Conservation (phyloP, 2,329 filamentous ascomycete genomes). For the Herpotrichia juniperi region DNA sequence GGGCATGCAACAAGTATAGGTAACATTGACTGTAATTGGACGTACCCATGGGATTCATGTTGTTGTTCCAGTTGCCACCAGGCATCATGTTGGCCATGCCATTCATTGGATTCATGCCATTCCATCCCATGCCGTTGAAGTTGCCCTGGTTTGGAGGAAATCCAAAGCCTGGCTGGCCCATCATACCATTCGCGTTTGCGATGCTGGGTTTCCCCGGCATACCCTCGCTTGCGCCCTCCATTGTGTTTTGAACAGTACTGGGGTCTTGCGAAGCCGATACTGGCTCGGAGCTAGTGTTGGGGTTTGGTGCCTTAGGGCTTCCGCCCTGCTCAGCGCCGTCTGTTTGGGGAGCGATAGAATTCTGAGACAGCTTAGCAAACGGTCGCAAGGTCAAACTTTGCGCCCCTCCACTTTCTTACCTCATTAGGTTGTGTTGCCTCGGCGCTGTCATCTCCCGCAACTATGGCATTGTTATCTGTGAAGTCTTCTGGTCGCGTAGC, state of each 20-base stretch:
- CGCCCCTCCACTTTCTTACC: constrained; percentile 21
- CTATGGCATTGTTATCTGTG: constrained; percentile 12
- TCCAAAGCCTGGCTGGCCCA: constrained; percentile 46
- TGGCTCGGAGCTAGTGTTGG: constrained; percentile 21
- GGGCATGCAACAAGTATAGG: background rate
- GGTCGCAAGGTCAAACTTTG: background rate
- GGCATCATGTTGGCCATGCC: constrained; percentile 50
- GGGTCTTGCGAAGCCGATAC: constrained; percentile 22
- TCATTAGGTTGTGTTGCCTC: constrained; percentile 25
- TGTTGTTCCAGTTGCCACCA: constrained; percentile 68
- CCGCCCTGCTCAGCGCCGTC: constrained; percentile 20
- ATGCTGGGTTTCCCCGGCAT: constrained; percentile 3
- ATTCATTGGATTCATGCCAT: constrained; percentile 51
- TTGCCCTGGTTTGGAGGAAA: constrained; percentile 51
- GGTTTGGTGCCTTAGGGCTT: constrained; percentile 22
- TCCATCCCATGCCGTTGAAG: constrained; percentile 67
- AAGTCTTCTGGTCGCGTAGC: constrained; percentile 16
- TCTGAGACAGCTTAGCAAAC: background rate
- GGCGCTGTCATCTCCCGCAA: constrained; percentile 17
- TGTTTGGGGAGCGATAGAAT: background rate
- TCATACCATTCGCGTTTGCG: constrained; percentile 22
- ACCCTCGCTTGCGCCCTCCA: constrained; percentile 5
- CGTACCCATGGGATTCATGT: constrained; percentile 58
- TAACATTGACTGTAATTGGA: constrained; percentile 16
- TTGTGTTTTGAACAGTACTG: constrained; percentile 20